Base-by-base conservation (phyloP, 1,284 basidiomycete species). In the Cyathus pygmaeus region DNA sequence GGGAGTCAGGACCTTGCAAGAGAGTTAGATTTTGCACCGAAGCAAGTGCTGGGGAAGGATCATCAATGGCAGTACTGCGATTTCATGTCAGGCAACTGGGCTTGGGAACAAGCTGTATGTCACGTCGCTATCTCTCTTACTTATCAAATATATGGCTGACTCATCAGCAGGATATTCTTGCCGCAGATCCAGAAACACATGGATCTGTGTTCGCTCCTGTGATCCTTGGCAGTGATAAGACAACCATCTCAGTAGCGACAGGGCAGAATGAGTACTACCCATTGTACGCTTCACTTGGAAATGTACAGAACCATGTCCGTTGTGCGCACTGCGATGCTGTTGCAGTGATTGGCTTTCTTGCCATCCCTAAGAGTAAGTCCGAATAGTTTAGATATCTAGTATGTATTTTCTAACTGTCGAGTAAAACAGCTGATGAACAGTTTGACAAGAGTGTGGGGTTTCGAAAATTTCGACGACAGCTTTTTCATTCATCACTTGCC, bases 221-320 rank as follows among this genome's bases (percentile, higher is more conserved):
- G 17, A 75, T 81, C 17, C 61, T 77, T 0, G 74, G 77, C 0
- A 76, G 75, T 44, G 71, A 81, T 62, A 81, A 81, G 59, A 81
- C 72, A 0, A 78, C 76, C 13, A 62, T 74, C 4, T 73, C 69
- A 4, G 64, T 72, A 4, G 65, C 53, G 4, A 74, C 72, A 1
- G 61, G 73, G 0, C 63, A 74, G 13, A 61, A 65, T 9, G 63
- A 69, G 31, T 69, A 65, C 29, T 67, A 72, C 21, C 70, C 64
- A 0, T 29, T 72, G 0, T 72, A 74, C 41, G 15, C 68, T 1
- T 70, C 62, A 1, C 47, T 65, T 26, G 65, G 72, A n/a, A 71
- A 72, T 47, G 19, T 74, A 2, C 26, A 30, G 15, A 55, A 55
- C 21, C 31, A 42, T 42, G 39, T 27, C 26, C 24, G 56, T 6